Evolutionary conservation across 768 basidiomycete genomes (phyloP).

Genomic region (Favolaschia claudopus): DNA sequence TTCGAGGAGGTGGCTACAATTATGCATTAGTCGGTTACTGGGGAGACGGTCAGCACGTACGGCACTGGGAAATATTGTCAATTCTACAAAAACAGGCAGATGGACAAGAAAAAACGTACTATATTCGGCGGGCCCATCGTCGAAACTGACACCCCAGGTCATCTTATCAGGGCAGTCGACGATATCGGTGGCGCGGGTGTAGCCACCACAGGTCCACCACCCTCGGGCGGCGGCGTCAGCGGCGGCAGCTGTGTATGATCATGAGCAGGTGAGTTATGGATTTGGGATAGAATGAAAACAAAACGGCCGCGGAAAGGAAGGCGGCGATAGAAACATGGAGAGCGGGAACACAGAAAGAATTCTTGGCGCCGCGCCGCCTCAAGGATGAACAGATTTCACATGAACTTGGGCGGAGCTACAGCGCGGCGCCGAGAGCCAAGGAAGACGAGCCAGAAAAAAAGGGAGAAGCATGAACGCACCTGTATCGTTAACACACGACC

Average conservation of each 20-base stretch:
- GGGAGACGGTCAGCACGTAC: conserved; percentile 18
- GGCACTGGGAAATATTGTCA: conserved; percentile 29
- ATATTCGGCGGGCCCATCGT: conserved; percentile 87
- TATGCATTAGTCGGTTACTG: background rate
- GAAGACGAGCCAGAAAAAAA: too few species aligned
- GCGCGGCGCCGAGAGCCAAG: too few species aligned
- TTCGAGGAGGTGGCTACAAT: conserved; percentile 67
- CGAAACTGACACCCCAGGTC: conserved; percentile 86
- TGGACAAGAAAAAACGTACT: conserved; percentile 56
- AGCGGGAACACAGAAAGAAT: too few species aligned
- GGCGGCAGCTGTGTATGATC: conserved; percentile 50
- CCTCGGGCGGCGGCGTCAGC: conserved; percentile 68
- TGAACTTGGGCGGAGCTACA: too few species aligned
- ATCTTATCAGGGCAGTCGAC: conserved; percentile 69
- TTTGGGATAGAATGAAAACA: background rate
- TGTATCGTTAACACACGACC: conserved; percentile 67
- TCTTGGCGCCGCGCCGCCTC: too few species aligned
- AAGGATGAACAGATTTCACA: too few species aligned
- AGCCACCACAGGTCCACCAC: conserved; percentile 93
- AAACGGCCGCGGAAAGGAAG: too few species aligned
- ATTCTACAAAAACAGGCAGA: conserved; percentile 13
- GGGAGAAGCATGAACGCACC: too few species aligned
- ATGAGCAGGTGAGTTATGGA: background rate
- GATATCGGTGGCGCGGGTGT: conserved; percentile 68
- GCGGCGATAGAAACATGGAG: too few species aligned